Conservation (phyloP, 768 basidiomycete genomes). For the Stropharia rugosoannulata region DNA sequence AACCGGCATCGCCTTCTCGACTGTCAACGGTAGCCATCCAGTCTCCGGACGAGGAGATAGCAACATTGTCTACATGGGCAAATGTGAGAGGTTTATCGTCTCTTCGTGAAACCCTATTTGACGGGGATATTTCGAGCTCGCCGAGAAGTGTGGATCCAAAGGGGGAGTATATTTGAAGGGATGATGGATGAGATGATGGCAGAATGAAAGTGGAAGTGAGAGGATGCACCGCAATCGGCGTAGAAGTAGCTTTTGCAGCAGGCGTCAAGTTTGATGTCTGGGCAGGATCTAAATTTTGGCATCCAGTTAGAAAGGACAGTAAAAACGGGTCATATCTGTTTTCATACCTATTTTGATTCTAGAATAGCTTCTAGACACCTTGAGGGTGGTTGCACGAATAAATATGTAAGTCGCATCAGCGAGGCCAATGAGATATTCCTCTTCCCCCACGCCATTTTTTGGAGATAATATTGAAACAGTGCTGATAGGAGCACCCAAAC, state of each 20-base stretch:
- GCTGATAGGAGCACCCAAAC: constrained; percentile 84
- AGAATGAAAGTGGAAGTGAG: constrained; percentile 76
- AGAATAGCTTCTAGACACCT: constrained; percentile 69
- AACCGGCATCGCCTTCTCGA: constrained; percentile 64
- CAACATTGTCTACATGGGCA: constrained; percentile 68
- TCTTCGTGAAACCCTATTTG: constrained; percentile 83
- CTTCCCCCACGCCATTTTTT: constrained; percentile 51
- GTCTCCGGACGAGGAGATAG: constrained; percentile 63
- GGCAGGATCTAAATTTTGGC: constrained; percentile 27
- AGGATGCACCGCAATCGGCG: constrained; percentile 77
- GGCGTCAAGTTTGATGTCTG: constrained; percentile 27
- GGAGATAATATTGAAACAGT: constrained; percentile 59
- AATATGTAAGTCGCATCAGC: constrained; percentile 81
- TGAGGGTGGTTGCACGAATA: constrained; percentile 69
- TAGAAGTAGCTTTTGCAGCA: constrained; percentile 37
- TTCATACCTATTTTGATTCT: constrained; percentile 72
- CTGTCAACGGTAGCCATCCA: constrained; percentile 94
- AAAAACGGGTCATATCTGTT: not conserved
- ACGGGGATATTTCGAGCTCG: constrained; percentile 92
- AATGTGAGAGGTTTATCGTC: constrained; percentile 79
- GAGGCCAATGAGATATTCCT: constrained; percentile 86
- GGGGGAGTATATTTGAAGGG: constrained; percentile 89
- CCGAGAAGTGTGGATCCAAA: constrained; percentile 65
- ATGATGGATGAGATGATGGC: constrained; percentile 92
- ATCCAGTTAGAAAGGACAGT: not conserved